A percentile compares a stretch with the other conserved stretches of the same genome.
Conservation (phyloP, 768 basidiomycete genomes). For the Imleria badia region DNA sequence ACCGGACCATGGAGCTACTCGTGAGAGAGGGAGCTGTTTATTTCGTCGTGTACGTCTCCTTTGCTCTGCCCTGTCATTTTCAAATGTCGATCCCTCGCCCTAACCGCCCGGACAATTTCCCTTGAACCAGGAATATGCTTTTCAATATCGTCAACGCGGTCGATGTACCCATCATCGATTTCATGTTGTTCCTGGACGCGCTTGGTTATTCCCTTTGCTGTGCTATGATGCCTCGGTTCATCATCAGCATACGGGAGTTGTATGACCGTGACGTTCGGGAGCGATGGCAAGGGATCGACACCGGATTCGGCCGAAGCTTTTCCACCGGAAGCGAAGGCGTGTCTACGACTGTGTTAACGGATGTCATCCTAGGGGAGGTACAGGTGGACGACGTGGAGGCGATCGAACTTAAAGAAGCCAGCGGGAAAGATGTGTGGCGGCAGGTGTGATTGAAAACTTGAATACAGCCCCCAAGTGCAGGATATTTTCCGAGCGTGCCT, state of each 20-base stretch:
- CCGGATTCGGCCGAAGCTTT: conserved; percentile 16
- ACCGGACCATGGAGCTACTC: conserved; percentile 3
- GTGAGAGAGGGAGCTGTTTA: conserved; percentile 12
- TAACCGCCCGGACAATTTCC: neutral
- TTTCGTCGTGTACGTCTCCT: too few relatives aligned
- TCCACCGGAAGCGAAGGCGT: neutral
- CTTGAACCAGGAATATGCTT: conserved; percentile 1
- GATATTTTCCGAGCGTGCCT: too few relatives aligned
- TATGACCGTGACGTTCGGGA: neutral
- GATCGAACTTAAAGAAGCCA: neutral
- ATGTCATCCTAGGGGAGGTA: too few relatives aligned
- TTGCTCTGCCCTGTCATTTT: too few relatives aligned
- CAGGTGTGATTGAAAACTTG: too few relatives aligned
- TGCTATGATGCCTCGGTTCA: conserved; percentile 12
- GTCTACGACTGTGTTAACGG: too few relatives aligned
- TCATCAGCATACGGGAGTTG: too few relatives aligned
- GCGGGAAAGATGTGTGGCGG: too few relatives aligned
- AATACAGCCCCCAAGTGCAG: too few relatives aligned
- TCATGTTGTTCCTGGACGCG: neutral
- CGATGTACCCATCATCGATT: too few relatives aligned
- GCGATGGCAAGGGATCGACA: conserved; percentile 6
- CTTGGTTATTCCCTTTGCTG: conserved; percentile 3
- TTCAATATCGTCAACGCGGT: too few relatives aligned
- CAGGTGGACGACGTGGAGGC: neutral
- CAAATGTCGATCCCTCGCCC: too few relatives aligned